These are phyloP conservation scores for Drechslera avenae DNA, from an alignment of 2,329 filamentous ascomycete species.

Conservation along the genomic window DNA sequence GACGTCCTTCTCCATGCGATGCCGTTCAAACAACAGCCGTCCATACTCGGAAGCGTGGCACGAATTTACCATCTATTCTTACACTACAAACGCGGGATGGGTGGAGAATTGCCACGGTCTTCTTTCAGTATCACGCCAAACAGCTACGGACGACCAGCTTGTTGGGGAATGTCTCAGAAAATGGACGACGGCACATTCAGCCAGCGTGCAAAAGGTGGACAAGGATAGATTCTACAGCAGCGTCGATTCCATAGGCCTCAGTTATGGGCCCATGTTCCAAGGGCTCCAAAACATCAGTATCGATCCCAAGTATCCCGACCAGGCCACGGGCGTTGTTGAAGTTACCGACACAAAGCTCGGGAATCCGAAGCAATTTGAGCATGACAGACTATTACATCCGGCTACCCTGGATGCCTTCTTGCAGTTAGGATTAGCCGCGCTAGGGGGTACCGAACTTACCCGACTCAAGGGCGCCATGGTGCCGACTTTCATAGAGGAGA, in stretches of 20 bases:
- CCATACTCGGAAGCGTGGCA: slow-evolving; percentile 13
- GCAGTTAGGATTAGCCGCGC: slow-evolving; percentile 14
- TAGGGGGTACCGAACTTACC: slow-evolving; percentile 7
- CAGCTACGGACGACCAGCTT: slow-evolving; percentile 3
- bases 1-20: slow-evolving; percentile 21
- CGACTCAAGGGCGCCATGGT: slow-evolving; percentile 15
- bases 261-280: slow-evolving; percentile 21
- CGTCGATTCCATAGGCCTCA: slow-evolving; percentile 17
- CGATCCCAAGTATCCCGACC: neutral
- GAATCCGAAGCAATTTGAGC: slow-evolving; percentile 21
- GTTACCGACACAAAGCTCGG: slow-evolving; percentile 13
- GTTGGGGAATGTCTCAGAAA: slow-evolving; percentile 4
- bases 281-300: slow-evolving; percentile 8
- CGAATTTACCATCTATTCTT: slow-evolving; percentile 25
- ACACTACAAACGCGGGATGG: slow-evolving; percentile 17
- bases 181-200: neutral
- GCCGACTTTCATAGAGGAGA: slow-evolving; percentile 17
- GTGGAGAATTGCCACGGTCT: slow-evolving; percentile 22
- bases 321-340: slow-evolving; percentile 12
- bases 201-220: neutral
- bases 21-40: neutral
- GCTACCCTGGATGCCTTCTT: slow-evolving; percentile 24
- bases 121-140: slow-evolving; percentile 5
- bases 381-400: slow-evolving; percentile 24
- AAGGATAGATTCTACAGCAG: slow-evolving; percentile 9